These are phyloP conservation scores for Ceratobasidium sp. DNA, from an alignment of 1,284 basidiomycete genomes.

Conservation along the genomic window DNA sequence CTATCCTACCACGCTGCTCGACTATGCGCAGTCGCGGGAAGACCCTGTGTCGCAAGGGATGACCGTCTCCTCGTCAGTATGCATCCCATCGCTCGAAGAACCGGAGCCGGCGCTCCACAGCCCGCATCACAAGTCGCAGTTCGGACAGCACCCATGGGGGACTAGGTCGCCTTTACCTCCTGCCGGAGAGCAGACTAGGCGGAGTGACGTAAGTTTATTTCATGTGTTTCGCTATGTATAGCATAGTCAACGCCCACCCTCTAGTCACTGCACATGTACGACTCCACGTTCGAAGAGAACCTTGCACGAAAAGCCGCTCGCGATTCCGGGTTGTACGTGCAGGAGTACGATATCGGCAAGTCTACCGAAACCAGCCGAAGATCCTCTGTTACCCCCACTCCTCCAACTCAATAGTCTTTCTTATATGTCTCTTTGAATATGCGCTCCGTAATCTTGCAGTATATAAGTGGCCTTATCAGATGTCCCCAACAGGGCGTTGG, in stretches of 20 bases:
- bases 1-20: slow-evolving; percentile 18
- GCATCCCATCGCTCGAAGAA: slow-evolving; percentile 36
- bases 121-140: slow-evolving; percentile 7
- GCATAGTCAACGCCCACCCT: background rate
- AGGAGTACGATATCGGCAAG: background rate
- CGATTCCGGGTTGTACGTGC: slow-evolving; percentile 18
- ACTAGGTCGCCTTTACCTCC: slow-evolving; percentile 1
- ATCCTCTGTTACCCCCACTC: slow-evolving; percentile 28
- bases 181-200: background rate
- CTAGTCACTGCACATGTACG: slow-evolving; percentile 8
- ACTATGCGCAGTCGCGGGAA: slow-evolving; percentile 18
- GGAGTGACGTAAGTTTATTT: slow-evolving; percentile 32
- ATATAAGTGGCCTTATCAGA: background rate
- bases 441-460: background rate
- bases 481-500: slow-evolving; percentile 10
- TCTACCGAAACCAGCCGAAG: slow-evolving; percentile 20
- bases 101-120: slow-evolving; percentile 31
- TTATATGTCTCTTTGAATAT: background rate
- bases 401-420: slow-evolving; percentile 15
- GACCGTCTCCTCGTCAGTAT: slow-evolving; percentile 33
- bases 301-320: background rate
- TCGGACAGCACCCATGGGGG: slow-evolving; percentile 31
- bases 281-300: background rate
- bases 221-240: background rate
- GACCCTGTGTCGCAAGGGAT: slow-evolving; percentile 15